phyloP scores from a whole-genome alignment of 1,284 basidiomycete genomes.

The Farysia itapuensis region DNA sequence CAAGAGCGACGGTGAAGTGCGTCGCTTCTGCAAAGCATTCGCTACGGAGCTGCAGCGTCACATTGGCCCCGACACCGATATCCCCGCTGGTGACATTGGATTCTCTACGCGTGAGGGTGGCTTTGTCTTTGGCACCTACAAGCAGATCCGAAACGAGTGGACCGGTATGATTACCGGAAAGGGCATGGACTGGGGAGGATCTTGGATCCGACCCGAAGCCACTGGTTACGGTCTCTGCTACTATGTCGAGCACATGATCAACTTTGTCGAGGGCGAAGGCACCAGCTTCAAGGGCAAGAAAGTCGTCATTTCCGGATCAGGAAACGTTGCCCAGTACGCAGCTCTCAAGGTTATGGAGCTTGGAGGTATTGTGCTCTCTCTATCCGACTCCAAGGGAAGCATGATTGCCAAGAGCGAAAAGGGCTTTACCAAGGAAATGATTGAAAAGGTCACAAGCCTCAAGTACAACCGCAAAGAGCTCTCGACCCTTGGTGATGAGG shows the following conservation, averaged over 20 bases:
- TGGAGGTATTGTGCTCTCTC: slow-evolving; percentile 73
- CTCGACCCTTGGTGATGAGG: slow-evolving; percentile 26
- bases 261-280: slow-evolving; percentile 56
- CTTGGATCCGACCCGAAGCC: slow-evolving; percentile 49
- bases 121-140: slow-evolving; percentile 64
- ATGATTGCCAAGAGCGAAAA: slow-evolving; percentile 65
- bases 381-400: slow-evolving; percentile 76
- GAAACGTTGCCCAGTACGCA: slow-evolving; percentile 76
- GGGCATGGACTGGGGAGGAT: slow-evolving; percentile 70
- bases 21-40: slow-evolving; percentile 67
- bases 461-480: slow-evolving; percentile 69
- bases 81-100: slow-evolving; percentile 77
- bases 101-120: slow-evolving; percentile 64
- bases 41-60: slow-evolving; percentile 44
- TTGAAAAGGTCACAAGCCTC: slow-evolving; percentile 63
- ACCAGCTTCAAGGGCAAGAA: slow-evolving; percentile 64
- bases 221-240: slow-evolving; percentile 75
- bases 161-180: slow-evolving; percentile 77
- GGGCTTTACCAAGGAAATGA: slow-evolving; percentile 62
- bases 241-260: slow-evolving; percentile 72
- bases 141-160: slow-evolving; percentile 74
- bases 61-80: slow-evolving; percentile 69
- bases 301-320: slow-evolving; percentile 71
- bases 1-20: slow-evolving; percentile 75
- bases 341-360: slow-evolving; percentile 79